These are phyloP conservation scores for Candida neerlandica DNA, from an alignment of 1,139 yeast genomes.

Conservation along the genomic window DNA sequence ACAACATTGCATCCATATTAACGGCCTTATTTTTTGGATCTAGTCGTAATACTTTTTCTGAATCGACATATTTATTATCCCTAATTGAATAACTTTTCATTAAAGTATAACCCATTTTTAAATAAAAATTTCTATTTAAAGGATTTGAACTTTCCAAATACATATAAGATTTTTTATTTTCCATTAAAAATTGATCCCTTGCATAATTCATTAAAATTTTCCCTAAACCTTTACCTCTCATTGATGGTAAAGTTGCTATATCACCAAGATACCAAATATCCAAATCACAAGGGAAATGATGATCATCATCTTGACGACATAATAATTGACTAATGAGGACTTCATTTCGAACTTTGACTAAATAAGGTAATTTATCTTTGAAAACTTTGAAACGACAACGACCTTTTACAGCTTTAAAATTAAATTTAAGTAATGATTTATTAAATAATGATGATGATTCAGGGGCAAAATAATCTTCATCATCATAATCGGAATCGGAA, in stretches of 20 bases:
- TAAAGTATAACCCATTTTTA: constrained; percentile 49
- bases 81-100: constrained; percentile 49
- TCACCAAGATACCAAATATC: constrained; percentile 44
- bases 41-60: constrained; percentile 19
- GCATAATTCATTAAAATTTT: constrained; percentile 35
- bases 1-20: constrained; percentile 43
- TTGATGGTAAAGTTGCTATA: constrained; percentile 41
- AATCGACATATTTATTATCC: constrained; percentile 20
- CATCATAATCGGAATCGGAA: constrained; percentile 18
- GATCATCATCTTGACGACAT: constrained; percentile 9
- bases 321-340: constrained; percentile 14
- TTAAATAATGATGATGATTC: constrained; percentile 26
- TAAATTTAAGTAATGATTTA: constrained; percentile 35
- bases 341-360: constrained; percentile 34
- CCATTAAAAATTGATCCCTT: constrained; percentile 23
- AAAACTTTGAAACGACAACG: constrained; percentile 39
- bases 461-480: constrained; percentile 25
- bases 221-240: constrained; percentile 46
- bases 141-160: constrained; percentile 57
- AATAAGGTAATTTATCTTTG: constrained; percentile 37
- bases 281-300: constrained; percentile 13
- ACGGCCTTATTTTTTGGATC: constrained; percentile 27
- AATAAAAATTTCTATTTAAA: constrained; percentile 50
- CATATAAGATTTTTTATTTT: constrained; percentile 23
- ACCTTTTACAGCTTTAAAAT: constrained; percentile 35